A percentile compares a stretch with the other conserved stretches of the same genome.
Evolutionary conservation across 2,329 filamentous ascomycete species (phyloP).

Genomic region (Cordyceps militaris): DNA sequence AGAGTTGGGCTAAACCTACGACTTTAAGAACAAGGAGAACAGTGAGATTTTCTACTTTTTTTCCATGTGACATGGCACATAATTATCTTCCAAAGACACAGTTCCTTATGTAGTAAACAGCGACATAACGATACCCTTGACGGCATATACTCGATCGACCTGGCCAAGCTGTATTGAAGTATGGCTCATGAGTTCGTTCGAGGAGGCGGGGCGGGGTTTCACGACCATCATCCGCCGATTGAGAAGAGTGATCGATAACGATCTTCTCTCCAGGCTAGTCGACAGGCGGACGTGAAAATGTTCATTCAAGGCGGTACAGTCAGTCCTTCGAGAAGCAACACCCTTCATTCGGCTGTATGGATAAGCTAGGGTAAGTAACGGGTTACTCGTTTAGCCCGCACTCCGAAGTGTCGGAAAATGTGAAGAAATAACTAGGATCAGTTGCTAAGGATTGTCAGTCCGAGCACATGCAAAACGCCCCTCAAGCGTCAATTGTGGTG

Average conservation of each 20-base stretch:
- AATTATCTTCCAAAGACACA: neutral
- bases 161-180: neutral
- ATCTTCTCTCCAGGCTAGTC: no score
- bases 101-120: neutral
- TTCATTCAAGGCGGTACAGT: neutral
- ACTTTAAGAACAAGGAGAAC: neutral
- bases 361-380: no score
- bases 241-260: no score
- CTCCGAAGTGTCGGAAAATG: neutral
- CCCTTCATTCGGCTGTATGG: neutral
- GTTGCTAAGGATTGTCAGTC: no score
- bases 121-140: neutral
- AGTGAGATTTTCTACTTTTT: neutral
- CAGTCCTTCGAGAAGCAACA: neutral
- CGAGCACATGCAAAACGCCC: neutral
- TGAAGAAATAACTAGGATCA: neutral
- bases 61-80: neutral
- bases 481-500: neutral
- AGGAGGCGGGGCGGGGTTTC: no score
- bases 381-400: neutral
- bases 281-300: neutral
- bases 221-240: no score
- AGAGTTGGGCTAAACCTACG: neutral
- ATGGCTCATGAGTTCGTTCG: neutral
- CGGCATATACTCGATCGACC: neutral